These are phyloP conservation scores for Sungouiozyma ichnusensis DNA, from an alignment of 805 yeast genomes.

Conservation along the genomic window DNA sequence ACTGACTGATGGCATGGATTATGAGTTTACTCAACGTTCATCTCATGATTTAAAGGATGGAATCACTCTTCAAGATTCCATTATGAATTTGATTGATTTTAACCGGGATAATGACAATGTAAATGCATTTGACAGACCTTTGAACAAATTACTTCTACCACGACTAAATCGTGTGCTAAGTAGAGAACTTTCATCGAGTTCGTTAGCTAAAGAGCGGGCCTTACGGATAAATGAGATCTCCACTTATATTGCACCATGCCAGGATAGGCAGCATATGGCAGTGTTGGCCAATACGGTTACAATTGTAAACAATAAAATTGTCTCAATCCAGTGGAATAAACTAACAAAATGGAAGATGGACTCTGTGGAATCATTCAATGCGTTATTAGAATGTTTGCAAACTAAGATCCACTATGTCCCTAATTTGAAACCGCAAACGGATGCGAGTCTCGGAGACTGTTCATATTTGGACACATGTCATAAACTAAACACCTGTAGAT, in stretches of 20 bases:
- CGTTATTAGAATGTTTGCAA: slow-evolving; percentile 18
- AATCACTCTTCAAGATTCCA: neutral
- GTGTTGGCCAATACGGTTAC: slow-evolving; percentile 14
- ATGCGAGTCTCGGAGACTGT: slow-evolving; percentile 70
- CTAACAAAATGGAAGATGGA: slow-evolving; percentile 13
- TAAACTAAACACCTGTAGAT: slow-evolving; percentile 68
- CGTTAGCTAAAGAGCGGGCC: slow-evolving; percentile 22
- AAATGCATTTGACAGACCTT: slow-evolving; percentile 1
- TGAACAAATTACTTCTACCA: slow-evolving; percentile 2
- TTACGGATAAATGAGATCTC: slow-evolving; percentile 6
- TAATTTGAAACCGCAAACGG: slow-evolving; percentile 51
- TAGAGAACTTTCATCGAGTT: slow-evolving; percentile 15
- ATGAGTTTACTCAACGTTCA: neutral
- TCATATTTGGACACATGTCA: slow-evolving; percentile 92
- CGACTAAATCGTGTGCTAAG: slow-evolving; percentile 12
- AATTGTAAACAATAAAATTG: slow-evolving; percentile 19
- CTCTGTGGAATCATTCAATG: slow-evolving; percentile 13
- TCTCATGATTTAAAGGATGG: neutral
- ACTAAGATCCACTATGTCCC: slow-evolving; percentile 45
- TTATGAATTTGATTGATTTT: slow-evolving; percentile 3
- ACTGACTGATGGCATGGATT: slow-evolving; percentile 1
- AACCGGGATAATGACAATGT: neutral
- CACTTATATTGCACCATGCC: slow-evolving; percentile 21
- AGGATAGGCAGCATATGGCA: slow-evolving; percentile 13
- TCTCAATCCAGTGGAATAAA: slow-evolving; percentile 22